phyloP scores from a whole-genome alignment of 768 basidiomycete species.

The Lentinula aciculospora region DNA sequence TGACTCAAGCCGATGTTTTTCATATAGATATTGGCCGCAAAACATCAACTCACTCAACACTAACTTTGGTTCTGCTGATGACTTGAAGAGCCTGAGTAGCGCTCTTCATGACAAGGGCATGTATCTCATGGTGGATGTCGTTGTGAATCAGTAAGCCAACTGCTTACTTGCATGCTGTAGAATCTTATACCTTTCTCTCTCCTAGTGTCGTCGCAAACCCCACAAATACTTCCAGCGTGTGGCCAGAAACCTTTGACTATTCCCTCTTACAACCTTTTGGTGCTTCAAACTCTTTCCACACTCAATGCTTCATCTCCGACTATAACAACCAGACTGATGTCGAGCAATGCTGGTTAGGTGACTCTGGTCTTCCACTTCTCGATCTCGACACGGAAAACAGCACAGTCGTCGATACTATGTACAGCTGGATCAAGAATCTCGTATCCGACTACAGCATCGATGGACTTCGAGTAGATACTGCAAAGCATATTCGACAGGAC shows the following conservation, averaged over 20 bases:
- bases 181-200: background rate
- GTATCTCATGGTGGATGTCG: conserved; percentile 69
- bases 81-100: conserved; percentile 59
- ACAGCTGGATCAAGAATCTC: conserved; percentile 54
- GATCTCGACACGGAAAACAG: conserved; percentile 70
- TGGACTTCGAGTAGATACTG: conserved; percentile 66
- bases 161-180: background rate
- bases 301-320: conserved; percentile 62
- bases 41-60: conserved; percentile 61
- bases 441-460: conserved; percentile 57
- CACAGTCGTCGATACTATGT: conserved; percentile 44
- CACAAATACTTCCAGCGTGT: conserved; percentile 10
- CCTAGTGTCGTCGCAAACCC: conserved; percentile 15
- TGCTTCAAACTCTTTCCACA: conserved; percentile 39
- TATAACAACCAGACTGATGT: conserved; percentile 49
- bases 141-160: conserved; percentile 63
- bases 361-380: conserved; percentile 53
- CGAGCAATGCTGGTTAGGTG: conserved; percentile 76
- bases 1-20: background rate
- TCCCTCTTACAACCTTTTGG: conserved; percentile 23
- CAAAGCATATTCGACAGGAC: conserved; percentile 51
- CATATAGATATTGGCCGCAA: conserved; percentile 34
- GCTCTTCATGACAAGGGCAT: conserved; percentile 62
- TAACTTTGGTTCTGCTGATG: conserved; percentile 67
- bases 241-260: conserved; percentile 22